Conservation (phyloP, 2,329 filamentous ascomycete species). For the Curvularia eragrostidis region DNA sequence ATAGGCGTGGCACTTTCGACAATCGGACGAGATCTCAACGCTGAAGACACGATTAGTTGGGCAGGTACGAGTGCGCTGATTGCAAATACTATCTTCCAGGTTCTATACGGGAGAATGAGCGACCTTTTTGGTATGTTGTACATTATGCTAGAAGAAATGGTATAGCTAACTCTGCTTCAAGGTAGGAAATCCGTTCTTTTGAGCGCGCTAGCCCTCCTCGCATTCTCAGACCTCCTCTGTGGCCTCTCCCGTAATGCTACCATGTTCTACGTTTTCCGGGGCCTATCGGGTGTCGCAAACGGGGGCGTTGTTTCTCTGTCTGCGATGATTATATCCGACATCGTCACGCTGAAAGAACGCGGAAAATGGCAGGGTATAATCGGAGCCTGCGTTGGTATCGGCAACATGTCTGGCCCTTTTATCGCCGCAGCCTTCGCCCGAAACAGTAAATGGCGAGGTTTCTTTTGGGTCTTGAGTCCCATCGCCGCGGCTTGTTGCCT, state of each 20-base stretch:
- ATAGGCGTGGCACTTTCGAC: constrained; percentile 54
- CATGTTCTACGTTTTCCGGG: constrained; percentile 68
- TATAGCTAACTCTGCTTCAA: constrained; percentile 1
- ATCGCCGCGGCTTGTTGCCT: constrained; percentile 19
- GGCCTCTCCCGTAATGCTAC: constrained; percentile 62
- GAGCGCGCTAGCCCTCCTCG: constrained; percentile 60
- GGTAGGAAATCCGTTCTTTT: constrained; percentile 55
- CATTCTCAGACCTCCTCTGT: constrained; percentile 65
- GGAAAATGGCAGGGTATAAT: constrained; percentile 49
- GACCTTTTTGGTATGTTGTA: constrained; percentile 61
- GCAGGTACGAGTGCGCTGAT: constrained; percentile 62
- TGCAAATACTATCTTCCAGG: constrained; percentile 68
- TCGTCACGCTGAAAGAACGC: constrained; percentile 46
- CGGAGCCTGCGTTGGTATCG: constrained; percentile 32
- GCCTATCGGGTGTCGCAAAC: constrained; percentile 64
- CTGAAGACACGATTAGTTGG: constrained; percentile 62
- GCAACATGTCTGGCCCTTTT: constrained; percentile 36
- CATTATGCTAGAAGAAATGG: neutral
- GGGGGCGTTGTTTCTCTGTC: constrained; percentile 61
- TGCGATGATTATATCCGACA: constrained; percentile 49
- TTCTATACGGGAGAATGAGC: constrained; percentile 68
- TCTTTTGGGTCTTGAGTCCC: constrained; percentile 33
- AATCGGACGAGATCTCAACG: constrained; percentile 48
- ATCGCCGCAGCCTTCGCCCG: constrained; percentile 33
- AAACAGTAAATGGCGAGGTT: constrained; percentile 27